These are phyloP conservation scores for Eucalyptus marginata DNA, from an alignment of 345 rosid genomes.

Conservation along the genomic window DNA sequence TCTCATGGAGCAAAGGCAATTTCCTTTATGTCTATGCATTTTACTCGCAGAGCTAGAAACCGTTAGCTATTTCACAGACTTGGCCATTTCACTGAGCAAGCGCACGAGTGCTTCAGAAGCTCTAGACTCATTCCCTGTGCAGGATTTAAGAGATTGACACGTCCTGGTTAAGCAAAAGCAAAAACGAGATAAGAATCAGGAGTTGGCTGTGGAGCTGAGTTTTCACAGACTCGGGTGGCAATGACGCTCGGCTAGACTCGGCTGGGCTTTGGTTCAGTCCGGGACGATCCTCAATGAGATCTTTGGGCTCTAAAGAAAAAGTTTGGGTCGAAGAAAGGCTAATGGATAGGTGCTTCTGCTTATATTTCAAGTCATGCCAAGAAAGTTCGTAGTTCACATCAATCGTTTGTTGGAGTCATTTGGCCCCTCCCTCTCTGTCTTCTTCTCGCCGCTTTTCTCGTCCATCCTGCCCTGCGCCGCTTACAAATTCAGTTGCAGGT, in stretches of 20 bases:
- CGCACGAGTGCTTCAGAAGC: neutral
- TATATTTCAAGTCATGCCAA: too few species aligned
- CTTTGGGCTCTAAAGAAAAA: neutral
- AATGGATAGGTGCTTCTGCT: too few species aligned
- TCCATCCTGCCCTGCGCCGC: too few species aligned
- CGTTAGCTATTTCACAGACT: neutral
- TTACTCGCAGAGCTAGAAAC: neutral
- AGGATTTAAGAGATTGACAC: neutral
- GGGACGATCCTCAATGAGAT: neutral
- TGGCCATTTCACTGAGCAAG: neutral
- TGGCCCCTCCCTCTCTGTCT: too few species aligned
- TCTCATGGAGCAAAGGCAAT: neutral
- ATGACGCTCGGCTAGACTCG: neutral
- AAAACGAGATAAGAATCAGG: neutral
- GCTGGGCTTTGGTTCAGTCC: neutral
- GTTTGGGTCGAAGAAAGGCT: neutral
- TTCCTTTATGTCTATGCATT: neutral
- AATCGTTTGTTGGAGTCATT: too few species aligned
- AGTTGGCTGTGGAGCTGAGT: neutral
- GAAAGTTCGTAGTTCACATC: too few species aligned
- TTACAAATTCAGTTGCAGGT: too few species aligned
- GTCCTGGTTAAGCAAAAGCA: neutral
- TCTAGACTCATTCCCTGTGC: neutral
- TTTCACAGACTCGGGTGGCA: neutral
- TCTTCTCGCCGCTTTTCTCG: too few species aligned